phyloP scores from a whole-genome alignment of 2,329 filamentous ascomycete genomes.

The Daldinia sp. region DNA sequence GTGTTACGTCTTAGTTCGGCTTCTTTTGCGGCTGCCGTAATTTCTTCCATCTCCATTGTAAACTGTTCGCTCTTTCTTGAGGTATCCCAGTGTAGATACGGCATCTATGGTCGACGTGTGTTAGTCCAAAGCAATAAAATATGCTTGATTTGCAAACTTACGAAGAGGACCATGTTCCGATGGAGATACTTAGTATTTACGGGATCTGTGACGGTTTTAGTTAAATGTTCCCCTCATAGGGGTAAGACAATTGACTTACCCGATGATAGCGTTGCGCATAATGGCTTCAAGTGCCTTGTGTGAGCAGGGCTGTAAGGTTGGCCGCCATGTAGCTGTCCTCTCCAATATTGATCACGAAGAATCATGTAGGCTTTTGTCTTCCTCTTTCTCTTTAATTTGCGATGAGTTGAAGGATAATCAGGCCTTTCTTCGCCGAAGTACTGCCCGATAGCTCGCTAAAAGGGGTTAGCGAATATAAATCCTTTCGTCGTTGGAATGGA shows the following conservation, averaged over 20 bases:
- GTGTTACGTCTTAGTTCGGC: background rate
- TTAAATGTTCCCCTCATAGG: background rate
- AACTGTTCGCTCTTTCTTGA: conserved; percentile 46
- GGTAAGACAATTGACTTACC: conserved; percentile 26
- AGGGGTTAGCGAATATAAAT: background rate
- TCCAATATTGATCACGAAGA: conserved; percentile 47
- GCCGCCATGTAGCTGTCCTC: conserved; percentile 46
- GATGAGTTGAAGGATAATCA: conserved; percentile 7
- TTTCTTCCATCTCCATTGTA: conserved; percentile 41
- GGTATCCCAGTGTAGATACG: conserved; percentile 54
- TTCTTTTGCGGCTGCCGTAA: background rate
- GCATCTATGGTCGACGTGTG: conserved; percentile 45
- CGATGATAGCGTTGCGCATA: conserved; percentile 47
- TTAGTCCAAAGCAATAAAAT: background rate
- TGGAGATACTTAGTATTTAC: conserved; percentile 6
- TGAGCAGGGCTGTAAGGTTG: conserved; percentile 40
- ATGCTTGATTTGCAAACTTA: too few species aligned
- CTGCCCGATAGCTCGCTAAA: conserved; percentile 42
- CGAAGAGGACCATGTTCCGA: conserved; percentile 40
- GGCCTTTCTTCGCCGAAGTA: conserved; percentile 43
- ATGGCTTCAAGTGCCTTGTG: conserved; percentile 49
- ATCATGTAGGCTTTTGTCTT: conserved; percentile 40
- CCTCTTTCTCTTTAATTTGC: conserved; percentile 7
- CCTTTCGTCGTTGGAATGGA: too few species aligned
- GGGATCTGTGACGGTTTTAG: conserved; percentile 17